Base-by-base conservation (phyloP, 192 early-diverging fungal species). In the Gamsiella multidivaricata region DNA sequence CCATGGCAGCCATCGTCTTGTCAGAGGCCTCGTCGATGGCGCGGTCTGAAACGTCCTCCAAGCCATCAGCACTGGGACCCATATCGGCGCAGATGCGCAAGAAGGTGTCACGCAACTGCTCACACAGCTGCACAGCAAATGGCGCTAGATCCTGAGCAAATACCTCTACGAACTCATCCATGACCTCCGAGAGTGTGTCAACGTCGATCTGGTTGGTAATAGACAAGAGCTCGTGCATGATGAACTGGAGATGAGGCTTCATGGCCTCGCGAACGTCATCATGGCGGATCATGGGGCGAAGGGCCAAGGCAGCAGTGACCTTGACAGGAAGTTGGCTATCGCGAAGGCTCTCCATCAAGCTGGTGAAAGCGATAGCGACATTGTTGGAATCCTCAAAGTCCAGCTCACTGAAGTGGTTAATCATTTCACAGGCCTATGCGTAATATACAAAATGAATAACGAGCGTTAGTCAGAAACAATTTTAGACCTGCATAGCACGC, bases 191-290 rank as follows among this genome's bases (percentile, higher is more conserved):
- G 7, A 99, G 84, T 8, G 91, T 93, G 70, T 98, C 96, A 70
- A 95, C 88, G 81, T 99, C 96, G 56, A 97, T 94, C 75, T 96
- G 87, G 84, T 96, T 95, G 0, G 92, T 97, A 58, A 97, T 83
- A 39, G 89, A 87, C 50, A 99, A 80, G 47, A 98, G 85, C 51
- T 86, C 88, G 75, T 95, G 90, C 91, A 99, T 97, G 32, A 97
- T 88, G 45, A 89, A 83, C 33, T 94, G 91, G n/a, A 96, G 83
- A 41, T 91, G 90, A 25, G 91, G 93, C 64, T 88, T 86, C 73
- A 98, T 83, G 8, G 88, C 89, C n/a, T 90, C 84, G 63, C 86
- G 85, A 14, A 94, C 87, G 37, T 69, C 71, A 34, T 91, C 91
- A 80, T 94, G 86, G 42, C 88, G 86, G 50, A 97, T 89, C 86